Percentiles rank a stretch among this genome's conserved stretches.
Evolutionary conservation across 768 basidiomycete genomes (phyloP).

Genomic region (Suillus sp.): DNA sequence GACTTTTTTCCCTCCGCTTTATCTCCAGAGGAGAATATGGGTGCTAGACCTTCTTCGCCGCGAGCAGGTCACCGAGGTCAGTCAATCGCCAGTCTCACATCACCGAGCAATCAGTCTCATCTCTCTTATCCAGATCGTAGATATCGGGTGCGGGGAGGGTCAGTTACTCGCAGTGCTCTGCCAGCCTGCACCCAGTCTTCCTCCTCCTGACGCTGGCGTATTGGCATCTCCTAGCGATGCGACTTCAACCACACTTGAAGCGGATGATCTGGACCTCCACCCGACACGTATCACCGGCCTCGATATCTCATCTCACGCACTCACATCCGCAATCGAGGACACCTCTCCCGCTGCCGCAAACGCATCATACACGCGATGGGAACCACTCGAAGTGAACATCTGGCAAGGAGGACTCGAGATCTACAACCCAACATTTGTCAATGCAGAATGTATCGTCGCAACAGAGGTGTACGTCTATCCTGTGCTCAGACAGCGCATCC

Average conservation of each 20-base stretch:
- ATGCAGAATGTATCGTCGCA: conserved; percentile 70
- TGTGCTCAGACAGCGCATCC: neutral
- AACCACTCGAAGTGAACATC: conserved; percentile 60
- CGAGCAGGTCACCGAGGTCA: conserved; percentile 56
- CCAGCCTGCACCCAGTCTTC: conserved; percentile 74
- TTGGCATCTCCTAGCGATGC: conserved; percentile 37
- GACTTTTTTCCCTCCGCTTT: conserved; percentile 67
- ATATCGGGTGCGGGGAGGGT: conserved; percentile 86
- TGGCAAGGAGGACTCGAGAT: conserved; percentile 77
- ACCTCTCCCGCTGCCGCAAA: conserved; percentile 44
- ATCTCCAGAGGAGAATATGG: conserved; percentile 73
- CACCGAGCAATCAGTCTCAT: neutral
- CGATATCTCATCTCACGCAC: conserved; percentile 58
- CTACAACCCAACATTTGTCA: conserved; percentile 66
- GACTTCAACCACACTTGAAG: conserved; percentile 30
- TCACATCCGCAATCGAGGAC: conserved; percentile 53
- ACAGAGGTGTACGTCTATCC: conserved; percentile 73
- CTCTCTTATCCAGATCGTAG: conserved; percentile 60
- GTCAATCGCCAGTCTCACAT: conserved; percentile 15
- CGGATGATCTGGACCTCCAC: conserved; percentile 48
- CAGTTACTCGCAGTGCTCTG: conserved; percentile 67
- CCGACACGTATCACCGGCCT: conserved; percentile 62
- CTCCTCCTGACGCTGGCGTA: conserved; percentile 35
- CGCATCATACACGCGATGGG: conserved; percentile 59
- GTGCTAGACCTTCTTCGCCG: conserved; percentile 61